These are phyloP conservation scores for Eutrema heterophyllum DNA, from an alignment of 345 rosid species.

Conservation along the genomic window DNA sequence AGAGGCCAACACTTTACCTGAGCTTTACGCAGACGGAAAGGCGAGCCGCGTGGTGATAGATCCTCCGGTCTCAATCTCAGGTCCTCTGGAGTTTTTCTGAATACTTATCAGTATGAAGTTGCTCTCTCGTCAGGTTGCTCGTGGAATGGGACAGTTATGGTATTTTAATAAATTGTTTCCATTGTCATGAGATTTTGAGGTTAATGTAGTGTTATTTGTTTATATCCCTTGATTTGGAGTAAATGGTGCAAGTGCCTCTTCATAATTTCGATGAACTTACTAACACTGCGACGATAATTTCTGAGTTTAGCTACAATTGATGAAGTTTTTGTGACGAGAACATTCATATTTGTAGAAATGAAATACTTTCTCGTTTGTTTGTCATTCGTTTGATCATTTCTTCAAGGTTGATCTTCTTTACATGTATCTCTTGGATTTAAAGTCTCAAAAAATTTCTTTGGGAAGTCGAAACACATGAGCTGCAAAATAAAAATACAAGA, in stretches of 20 bases:
- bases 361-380: background rate
- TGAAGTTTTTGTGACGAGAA: background rate
- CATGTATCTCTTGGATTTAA: too few relatives aligned
- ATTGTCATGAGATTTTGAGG: constrained; percentile 28
- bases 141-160: background rate
- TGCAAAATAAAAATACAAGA: too few relatives aligned
- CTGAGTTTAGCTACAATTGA: background rate
- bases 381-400: too few relatives aligned
- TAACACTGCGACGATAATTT: too few relatives aligned
- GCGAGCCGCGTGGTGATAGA: constrained; percentile 59
- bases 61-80: constrained; percentile 60
- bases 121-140: background rate
- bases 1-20: constrained; percentile 72
- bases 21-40: constrained; percentile 61
- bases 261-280: background rate
- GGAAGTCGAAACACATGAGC: too few relatives aligned
- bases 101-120: background rate
- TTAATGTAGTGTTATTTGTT: background rate
- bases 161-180: background rate
- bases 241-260: background rate
- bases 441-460: too few relatives aligned
- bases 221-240: background rate
- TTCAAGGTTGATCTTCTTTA: too few relatives aligned
- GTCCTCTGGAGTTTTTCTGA: constrained; percentile 69
- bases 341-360: background rate